These are phyloP conservation scores for Pueraria montana DNA, from an alignment of 306 rosid species.

Conservation along the genomic window DNA sequence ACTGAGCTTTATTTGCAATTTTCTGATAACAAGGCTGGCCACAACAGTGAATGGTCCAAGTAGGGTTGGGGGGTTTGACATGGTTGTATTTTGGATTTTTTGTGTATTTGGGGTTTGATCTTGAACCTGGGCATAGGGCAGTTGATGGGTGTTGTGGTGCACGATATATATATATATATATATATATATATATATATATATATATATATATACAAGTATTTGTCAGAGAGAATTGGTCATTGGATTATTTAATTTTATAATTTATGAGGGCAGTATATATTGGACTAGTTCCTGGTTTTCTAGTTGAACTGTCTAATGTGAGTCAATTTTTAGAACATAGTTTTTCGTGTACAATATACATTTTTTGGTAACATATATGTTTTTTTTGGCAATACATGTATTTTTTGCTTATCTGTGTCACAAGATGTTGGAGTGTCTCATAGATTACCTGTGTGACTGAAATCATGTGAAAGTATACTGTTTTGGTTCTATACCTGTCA, in stretches of 20 bases:
- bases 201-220: background rate
- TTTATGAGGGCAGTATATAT: background rate
- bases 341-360: background rate
- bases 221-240: background rate
- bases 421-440: conserved; percentile 6
- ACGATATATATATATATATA: no score
- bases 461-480: background rate
- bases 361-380: no score
- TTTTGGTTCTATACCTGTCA: conserved; percentile 3
- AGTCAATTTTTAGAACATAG: background rate
- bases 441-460: background rate
- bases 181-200: no score
- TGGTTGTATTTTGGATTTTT: no score
- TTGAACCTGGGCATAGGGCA: background rate
- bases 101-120: conserved; percentile 17
- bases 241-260: background rate
- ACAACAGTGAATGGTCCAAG: background rate
- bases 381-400: no score
- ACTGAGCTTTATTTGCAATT: background rate
- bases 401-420: no score
- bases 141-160: background rate
- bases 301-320: background rate
- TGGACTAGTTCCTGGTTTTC: background rate
- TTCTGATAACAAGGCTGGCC: background rate
- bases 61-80: background rate